Percentiles rank a stretch among this genome's conserved stretches.
Evolutionary conservation across 1,284 basidiomycete species (phyloP).

Genomic region (Moesziomyces aphidis): DNA sequence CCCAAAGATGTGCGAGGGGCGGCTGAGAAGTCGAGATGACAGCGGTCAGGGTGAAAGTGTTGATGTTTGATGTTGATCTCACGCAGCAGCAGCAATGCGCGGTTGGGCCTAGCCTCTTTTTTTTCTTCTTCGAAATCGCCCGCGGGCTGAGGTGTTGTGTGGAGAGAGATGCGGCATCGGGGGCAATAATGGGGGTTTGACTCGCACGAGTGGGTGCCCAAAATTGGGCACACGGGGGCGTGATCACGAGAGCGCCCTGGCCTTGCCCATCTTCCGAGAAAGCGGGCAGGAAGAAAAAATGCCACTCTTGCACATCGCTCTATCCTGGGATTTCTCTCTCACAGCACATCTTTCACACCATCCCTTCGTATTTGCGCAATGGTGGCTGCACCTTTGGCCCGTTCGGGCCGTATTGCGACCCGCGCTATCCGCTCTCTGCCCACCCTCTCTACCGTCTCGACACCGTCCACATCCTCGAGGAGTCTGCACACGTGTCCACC

Average conservation of each 20-base stretch:
- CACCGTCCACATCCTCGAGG: conserved; percentile 9
- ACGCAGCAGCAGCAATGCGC: too few species aligned
- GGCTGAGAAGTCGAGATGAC: background rate
- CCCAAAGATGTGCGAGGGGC: background rate
- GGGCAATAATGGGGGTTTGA: background rate
- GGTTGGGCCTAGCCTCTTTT: background rate
- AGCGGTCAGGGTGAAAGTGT: conserved; percentile 1
- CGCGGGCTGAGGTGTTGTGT: conserved; percentile 9
- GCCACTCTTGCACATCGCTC: too few species aligned
- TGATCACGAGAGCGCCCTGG: conserved; percentile 6
- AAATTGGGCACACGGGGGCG: too few species aligned
- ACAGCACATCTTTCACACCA: too few species aligned
- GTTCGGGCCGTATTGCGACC: conserved; percentile 31
- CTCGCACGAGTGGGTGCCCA: conserved; percentile 20
- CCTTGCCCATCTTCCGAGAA: conserved; percentile 29
- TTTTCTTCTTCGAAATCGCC: background rate
- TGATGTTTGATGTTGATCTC: conserved; percentile 21
- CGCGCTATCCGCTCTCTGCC: conserved; percentile 14
- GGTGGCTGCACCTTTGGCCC: conserved; percentile 29
- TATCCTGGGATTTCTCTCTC: conserved; percentile 1
- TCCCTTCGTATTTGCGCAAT: background rate
- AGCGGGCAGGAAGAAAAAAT: conserved; percentile 4
- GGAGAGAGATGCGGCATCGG: conserved; percentile 4
- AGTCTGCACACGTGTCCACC: conserved; percentile 58
- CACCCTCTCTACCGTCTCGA: conserved; percentile 11